These are phyloP conservation scores for Thelephora ganbajun DNA, from an alignment of 768 basidiomycete species.

Conservation along the genomic window DNA sequence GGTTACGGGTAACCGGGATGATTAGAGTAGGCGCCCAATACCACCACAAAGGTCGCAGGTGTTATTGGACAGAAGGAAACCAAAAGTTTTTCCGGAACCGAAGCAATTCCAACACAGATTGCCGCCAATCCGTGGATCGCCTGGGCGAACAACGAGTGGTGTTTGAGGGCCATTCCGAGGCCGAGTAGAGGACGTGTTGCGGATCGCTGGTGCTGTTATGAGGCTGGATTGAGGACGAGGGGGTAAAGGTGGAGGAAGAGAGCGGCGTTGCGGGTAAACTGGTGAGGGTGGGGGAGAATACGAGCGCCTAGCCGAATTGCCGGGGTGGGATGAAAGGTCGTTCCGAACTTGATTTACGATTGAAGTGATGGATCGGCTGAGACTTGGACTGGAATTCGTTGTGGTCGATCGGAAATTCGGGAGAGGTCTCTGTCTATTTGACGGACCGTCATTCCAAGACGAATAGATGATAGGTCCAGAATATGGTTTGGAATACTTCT, in stretches of 20 bases:
- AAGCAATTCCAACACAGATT: conserved; percentile 48
- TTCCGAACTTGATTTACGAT: conserved; percentile 1
- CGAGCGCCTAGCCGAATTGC: conserved; percentile 11
- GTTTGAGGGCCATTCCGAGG: background rate
- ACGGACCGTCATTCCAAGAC: conserved; percentile 18
- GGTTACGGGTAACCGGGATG: no score
- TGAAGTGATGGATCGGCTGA: background rate
- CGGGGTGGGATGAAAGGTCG: background rate
- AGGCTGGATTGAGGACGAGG: background rate
- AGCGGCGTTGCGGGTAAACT: background rate
- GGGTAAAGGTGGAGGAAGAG: background rate
- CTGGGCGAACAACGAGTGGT: conserved; percentile 34
- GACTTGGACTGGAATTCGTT: background rate
- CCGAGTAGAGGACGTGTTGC: background rate
- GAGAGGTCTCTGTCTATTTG: conserved; percentile 11
- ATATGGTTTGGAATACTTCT: conserved; percentile 48
- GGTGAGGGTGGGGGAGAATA: conserved; percentile 4
- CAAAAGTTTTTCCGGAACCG: conserved; percentile 36
- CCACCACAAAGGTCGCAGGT: conserved; percentile 50
- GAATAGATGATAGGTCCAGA: conserved; percentile 45
- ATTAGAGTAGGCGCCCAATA: conserved; percentile 31
- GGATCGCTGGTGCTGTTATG: background rate
- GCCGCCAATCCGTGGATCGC: conserved; percentile 63
- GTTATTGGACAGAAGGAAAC: conserved; percentile 35
- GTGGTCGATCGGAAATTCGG: conserved; percentile 5